Base-by-base conservation (phyloP, 1,284 basidiomycete species). In the Sanghuangporus baumii region DNA sequence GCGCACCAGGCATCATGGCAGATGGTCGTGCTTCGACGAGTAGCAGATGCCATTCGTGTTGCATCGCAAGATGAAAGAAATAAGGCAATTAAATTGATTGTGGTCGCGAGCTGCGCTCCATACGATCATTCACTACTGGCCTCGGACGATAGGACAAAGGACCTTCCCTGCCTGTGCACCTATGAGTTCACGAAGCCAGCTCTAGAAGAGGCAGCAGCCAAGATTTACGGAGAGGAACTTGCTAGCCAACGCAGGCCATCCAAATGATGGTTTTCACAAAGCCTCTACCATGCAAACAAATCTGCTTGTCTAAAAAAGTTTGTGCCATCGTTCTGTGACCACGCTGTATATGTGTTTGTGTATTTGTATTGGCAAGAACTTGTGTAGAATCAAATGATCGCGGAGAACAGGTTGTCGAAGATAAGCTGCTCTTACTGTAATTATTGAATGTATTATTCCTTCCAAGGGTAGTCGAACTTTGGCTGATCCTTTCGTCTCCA, bases 401-500 rank as follows among this genome's bases (percentile, higher is more conserved):
- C 3, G 3, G 5, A 31, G 26, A 31, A 31, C 26, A 31, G 3
- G 26, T 31, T 31, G 26, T 23, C 23, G 23, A 23, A 23, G 23
- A 23, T 2, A 23, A 23, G 26, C 26, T 31, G 26, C 3, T 31
- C 26, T 3, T 31, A 31, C 26, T 31, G 26, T 31, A 4, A 46
- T n/a, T 46, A n/a, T 31, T 31, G 31, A 11, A 8, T 54, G 14
- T 37, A 36, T 31, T 31, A 88, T 76, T 95, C 94, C 73, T 89
- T 89, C 76, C 84, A 94, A 6, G 94, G 93, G 72, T 94, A 96
- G 8, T 86, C 83, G 50, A 96, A 89, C 76, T 93, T 93, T 50
- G 85, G 83, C 70, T 88, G 86, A 70, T 94, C 91, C 74, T 90
- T 95, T 63, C 91, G 85, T 65, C 93, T 84, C 93, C 93, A 96